Percentiles rank a stretch among this genome's conserved stretches.
These are phyloP conservation scores for Trichoderma sp. DNA, from an alignment of 2,329 filamentous ascomycete species.

Conservation along the genomic window DNA sequence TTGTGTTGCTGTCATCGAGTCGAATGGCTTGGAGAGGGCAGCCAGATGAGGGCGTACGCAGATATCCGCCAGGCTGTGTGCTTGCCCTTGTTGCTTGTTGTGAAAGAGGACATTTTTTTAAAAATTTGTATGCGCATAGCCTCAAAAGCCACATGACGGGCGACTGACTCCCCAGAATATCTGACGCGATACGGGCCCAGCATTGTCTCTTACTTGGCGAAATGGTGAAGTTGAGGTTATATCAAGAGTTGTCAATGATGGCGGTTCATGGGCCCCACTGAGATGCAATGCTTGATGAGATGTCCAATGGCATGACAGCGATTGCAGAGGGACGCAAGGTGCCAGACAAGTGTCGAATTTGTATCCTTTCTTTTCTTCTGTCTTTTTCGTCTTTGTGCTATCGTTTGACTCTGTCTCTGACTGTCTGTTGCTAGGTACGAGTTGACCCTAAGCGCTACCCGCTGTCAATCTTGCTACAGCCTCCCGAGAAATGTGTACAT, in stretches of 20 bases:
- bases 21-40: background rate
- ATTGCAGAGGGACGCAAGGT: constrained; percentile 19
- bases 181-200: constrained; percentile 1
- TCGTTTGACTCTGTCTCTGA: constrained; percentile 53
- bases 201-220: constrained; percentile 14
- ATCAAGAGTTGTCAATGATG: constrained; percentile 10
- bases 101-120: background rate
- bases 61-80: background rate
- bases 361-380: constrained; percentile 32
- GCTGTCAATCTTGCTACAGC: constrained; percentile 56
- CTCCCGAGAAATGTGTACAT: constrained; percentile 39
- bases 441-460: constrained; percentile 61
- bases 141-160: background rate
- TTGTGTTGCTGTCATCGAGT: background rate
- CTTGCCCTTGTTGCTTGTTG: background rate
- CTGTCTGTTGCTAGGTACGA: constrained; percentile 61
- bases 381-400: constrained; percentile 59
- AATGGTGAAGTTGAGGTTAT: constrained; percentile 6
- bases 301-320: constrained; percentile 34
- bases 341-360: constrained; percentile 37
- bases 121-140: background rate
- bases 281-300: constrained; percentile 9
- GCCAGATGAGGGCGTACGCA: background rate
- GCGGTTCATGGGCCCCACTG: constrained; percentile 5
- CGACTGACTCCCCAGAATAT: background rate